Base-by-base conservation (phyloP, 305 asterid genomes). In the Fraxinus platypoda region DNA sequence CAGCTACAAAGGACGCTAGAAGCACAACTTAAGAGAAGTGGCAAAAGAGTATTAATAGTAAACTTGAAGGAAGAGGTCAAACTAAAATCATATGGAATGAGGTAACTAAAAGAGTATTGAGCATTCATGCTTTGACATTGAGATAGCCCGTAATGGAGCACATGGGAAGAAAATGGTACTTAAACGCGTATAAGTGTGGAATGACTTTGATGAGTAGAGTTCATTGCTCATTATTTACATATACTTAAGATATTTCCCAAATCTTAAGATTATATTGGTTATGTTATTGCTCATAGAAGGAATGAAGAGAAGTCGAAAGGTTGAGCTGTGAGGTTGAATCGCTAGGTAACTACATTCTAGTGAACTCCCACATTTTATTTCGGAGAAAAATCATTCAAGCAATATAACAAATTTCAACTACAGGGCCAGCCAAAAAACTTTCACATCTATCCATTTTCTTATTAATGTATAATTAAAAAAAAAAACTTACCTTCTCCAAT, bases 401-500 rank as follows among this genome's bases (percentile, higher is more conserved):
- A 49, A 79, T 6, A 64, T 12, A 41, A 34, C 25, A 34, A 78
- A 78, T 59, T 31, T 78, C 62, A 34, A 15, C 15, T 38, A 34
- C 49, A n/a, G 4, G 28, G 59, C 57, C 74, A 71, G 78, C 74
- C 66, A 62, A 80, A 21, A 62, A 52, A 79, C 73, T 80, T 38
- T 35, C 30, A 13, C 30, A 52, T 70, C 35, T 35, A 46, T 30
- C 26, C 52, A 78, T n/a, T 38, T 74, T 49, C 46, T n/a, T 76
- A 43, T 41, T 49, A 35, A 52, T 4, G 74, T 21, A 31, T 25
- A 11, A 23, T 23, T 12, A 43, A 41, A 41, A 0, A 52, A 80
- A 81, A 1, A 81, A 62, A 59, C 87, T 78, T 87, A 93, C 99
- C 99, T 83, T 98, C 98, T 66, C 98, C 99, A 77, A 96, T 93